A percentile compares a stretch with the other conserved stretches of the same genome.
Conservation (phyloP, 2,329 filamentous ascomycete genomes). For the Pyricularia pennisetigena region DNA sequence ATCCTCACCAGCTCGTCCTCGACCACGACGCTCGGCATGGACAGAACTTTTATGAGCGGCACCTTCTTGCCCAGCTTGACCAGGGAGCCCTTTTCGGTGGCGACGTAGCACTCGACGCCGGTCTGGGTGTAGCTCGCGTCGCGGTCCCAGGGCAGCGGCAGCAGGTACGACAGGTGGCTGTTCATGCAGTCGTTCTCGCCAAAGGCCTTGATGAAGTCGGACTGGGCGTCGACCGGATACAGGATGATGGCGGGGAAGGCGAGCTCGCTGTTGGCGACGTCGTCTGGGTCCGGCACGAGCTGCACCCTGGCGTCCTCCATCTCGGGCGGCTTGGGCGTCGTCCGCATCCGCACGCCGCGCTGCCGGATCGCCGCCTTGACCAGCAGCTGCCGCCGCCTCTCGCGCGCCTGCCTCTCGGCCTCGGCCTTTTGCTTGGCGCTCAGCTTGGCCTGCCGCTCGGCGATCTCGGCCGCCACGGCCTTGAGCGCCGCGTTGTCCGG, state of each 20-base stretch:
- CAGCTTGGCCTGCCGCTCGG: slow-evolving; percentile 45
- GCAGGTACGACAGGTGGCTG: slow-evolving; percentile 75
- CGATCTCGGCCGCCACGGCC: slow-evolving; percentile 43
- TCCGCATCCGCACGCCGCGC: slow-evolving; percentile 58
- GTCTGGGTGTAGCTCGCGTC: slow-evolving; percentile 53
- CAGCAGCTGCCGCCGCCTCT: slow-evolving; percentile 46
- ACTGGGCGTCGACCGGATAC: slow-evolving; percentile 74
- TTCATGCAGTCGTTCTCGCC: slow-evolving; percentile 64
- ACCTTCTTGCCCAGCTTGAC: slow-evolving; percentile 87
- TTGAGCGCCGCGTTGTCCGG: slow-evolving; percentile 57
- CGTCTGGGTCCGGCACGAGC: slow-evolving; percentile 62
- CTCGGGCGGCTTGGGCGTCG: slow-evolving; percentile 65
- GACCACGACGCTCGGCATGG: slow-evolving; percentile 66
- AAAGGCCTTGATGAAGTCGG: slow-evolving; percentile 86
- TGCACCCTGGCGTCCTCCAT: slow-evolving; percentile 73
- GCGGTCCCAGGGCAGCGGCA: slow-evolving; percentile 87
- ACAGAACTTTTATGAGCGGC: slow-evolving; percentile 62
- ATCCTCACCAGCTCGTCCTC: slow-evolving; percentile 78
- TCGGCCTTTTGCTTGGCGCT: slow-evolving; percentile 43
- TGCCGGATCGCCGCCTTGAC: slow-evolving; percentile 57
- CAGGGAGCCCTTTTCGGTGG: slow-evolving; percentile 69
- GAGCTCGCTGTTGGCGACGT: slow-evolving; percentile 52
- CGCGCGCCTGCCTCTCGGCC: slow-evolving; percentile 41
- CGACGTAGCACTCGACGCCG: slow-evolving; percentile 78
- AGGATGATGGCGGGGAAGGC: slow-evolving; percentile 72